phyloP scores from a whole-genome alignment of 1,284 basidiomycete genomes.

The Ustilago hordei region DNA sequence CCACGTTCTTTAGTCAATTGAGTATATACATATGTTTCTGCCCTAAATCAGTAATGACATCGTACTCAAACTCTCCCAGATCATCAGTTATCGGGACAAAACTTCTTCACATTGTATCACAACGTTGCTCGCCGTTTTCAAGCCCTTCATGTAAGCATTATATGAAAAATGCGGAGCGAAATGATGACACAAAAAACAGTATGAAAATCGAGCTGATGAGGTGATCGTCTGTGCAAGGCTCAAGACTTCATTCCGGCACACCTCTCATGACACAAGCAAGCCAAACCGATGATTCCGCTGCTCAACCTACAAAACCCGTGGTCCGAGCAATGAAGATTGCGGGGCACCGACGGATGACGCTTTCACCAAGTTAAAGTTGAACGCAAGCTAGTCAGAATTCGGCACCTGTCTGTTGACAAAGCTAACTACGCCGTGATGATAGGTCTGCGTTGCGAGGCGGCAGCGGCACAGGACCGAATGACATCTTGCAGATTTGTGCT shows the following conservation, averaged over 20 bases:
- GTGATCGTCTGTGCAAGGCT: background rate
- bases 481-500: no score
- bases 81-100: no score
- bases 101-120: no score
- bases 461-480: background rate
- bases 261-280: background rate
- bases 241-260: background rate
- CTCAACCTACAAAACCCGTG: background rate
- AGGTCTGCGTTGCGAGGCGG: background rate
- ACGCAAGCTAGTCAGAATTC: background rate
- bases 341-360: background rate
- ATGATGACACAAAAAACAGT: background rate
- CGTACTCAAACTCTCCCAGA: no score
- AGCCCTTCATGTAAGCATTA: no score
- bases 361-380: background rate
- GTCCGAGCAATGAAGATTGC: background rate
- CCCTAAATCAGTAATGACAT: no score
- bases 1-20: no score
- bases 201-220: background rate
- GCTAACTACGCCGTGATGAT: background rate
- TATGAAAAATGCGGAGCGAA: background rate
- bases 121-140: no score
- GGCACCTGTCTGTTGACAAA: background rate
- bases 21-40: no score
- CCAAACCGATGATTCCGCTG: background rate